Evolutionary conservation across 2,329 filamentous ascomycete species (phyloP), one percentile per base, ranked within the genome.

Genomic region (Phialophora verrucosa): DNA sequence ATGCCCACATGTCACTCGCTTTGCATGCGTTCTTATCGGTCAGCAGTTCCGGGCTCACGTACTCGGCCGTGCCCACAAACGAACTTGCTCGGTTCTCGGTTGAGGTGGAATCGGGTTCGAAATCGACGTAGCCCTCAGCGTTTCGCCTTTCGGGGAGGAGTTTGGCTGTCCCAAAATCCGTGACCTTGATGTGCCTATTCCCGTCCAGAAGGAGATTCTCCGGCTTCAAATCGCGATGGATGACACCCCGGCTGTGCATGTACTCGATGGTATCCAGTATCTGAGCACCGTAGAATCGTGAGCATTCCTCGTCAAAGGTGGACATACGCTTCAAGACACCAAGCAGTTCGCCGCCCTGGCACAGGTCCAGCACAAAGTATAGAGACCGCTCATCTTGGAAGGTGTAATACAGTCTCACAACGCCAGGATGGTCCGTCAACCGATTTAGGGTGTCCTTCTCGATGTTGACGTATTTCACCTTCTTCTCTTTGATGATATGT

Each of bases 381-480:
- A 99, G 83, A 3, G 93, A 98, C 25, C 91, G 87, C 77, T 98
- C 94, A 78, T 99, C 95, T 78, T 99, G 95, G 75, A 99, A 99
- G 1, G 95, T 99, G 79, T 99, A 99, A 79, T 98, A 99, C 51
- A 99, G 84, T 69, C 95, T 91, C 64, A 99, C 93, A 66, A 99
- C 94, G 23, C 95, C 95, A 6, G 95, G 95, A 75, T 99, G 95
- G 70, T 99, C 94, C 3, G 94, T 98, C 65, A 99, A 83, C 69
- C 95, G 89, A 76, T 99, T 99, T 63, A 99, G 83, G 0, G 95
- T 98, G 79, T 99, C 94, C 81, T 97, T 97, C 79, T 99, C 95
- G 74, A 99, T 99, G 79, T 98, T 99, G 79, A 99, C 95, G 76
- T 99, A 99, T 84, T 99, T 99, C 75, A 99, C 96, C 84, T 99